Percentiles rank a stretch among this genome's conserved stretches.
These are phyloP conservation scores for Ramularia endophylla DNA, from an alignment of 2,329 filamentous ascomycete genomes.

Conservation along the genomic window DNA sequence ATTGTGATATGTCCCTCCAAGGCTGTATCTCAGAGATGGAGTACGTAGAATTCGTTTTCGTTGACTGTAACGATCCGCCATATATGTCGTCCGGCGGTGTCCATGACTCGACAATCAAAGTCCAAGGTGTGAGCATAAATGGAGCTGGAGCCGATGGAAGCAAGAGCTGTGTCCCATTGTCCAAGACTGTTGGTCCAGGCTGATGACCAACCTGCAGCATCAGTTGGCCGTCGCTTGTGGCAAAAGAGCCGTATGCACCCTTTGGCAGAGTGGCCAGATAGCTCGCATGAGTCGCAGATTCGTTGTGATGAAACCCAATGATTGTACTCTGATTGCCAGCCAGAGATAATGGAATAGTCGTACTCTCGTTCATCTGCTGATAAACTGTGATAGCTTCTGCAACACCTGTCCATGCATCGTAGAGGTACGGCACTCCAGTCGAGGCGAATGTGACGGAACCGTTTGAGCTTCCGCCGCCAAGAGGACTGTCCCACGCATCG, in stretches of 20 bases:
- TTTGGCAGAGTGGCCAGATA: constrained; percentile 7
- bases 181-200: constrained; percentile 8
- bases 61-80: too few species aligned
- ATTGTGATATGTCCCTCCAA: constrained; percentile 31
- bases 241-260: constrained; percentile 6
- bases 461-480: too few species aligned
- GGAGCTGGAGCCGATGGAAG: constrained; percentile 6
- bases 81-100: constrained; percentile 29
- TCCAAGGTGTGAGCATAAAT: constrained; percentile 31
- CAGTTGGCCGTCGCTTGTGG: background rate
- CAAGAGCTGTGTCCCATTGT: constrained; percentile 17
- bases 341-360: constrained; percentile 32
- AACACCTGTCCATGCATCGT: too few species aligned
- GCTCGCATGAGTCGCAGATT: constrained; percentile 2
- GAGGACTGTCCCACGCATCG: too few species aligned
- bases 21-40: constrained; percentile 27
- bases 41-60: constrained; percentile 29
- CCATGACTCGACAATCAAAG: constrained; percentile 36
- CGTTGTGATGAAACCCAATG: constrained; percentile 32
- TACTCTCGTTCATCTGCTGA: constrained; percentile 22
- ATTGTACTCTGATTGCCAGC: constrained; percentile 37
- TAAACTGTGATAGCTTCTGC: too few species aligned
- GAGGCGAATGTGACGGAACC: too few species aligned
- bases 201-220: constrained; percentile 6
- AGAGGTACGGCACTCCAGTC: too few species aligned